Percentiles rank a stretch among this genome's conserved stretches.
Evolutionary conservation across 108 stramenopile species (phyloP).

Genomic region (Skeletonema costatum): DNA sequence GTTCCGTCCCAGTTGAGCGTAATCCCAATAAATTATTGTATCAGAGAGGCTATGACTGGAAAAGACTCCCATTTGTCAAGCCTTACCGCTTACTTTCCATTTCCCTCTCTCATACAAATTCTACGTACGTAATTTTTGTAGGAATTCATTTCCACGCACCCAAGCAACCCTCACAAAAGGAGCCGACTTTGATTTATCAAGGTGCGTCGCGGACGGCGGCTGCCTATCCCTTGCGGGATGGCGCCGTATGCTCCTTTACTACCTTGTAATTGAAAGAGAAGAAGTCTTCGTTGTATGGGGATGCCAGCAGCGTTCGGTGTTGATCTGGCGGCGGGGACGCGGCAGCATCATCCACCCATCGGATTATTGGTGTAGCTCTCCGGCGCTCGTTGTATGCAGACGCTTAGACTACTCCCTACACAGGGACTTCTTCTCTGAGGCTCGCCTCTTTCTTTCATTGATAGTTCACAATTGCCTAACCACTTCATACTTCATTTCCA

Average conservation of each 20-base stretch:
- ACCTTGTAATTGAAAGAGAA: neutral
- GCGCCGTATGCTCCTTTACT: constrained; percentile 32
- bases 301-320: neutral
- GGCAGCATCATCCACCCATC: neutral
- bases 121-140: neutral
- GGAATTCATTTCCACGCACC: neutral
- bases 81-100: neutral
- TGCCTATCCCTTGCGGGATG: constrained; percentile 13
- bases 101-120: neutral
- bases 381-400: neutral
- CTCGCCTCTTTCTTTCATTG: neutral
- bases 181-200: constrained; percentile 14
- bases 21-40: too few relatives aligned
- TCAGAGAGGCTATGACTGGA: too few relatives aligned
- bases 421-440: neutral
- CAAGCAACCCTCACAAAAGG: neutral
- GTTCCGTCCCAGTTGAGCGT: too few relatives aligned
- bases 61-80: too few relatives aligned
- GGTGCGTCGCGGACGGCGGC: constrained; percentile 58
- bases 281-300: neutral
- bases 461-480: neutral
- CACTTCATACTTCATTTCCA: neutral
- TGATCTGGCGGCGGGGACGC: neutral
- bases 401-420: neutral
- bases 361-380: neutral